Evolutionary conservation across 2,329 filamentous ascomycete genomes (phyloP), one percentile per base, ranked within the genome.

Genomic region (Raffaelea ambrosiae): DNA sequence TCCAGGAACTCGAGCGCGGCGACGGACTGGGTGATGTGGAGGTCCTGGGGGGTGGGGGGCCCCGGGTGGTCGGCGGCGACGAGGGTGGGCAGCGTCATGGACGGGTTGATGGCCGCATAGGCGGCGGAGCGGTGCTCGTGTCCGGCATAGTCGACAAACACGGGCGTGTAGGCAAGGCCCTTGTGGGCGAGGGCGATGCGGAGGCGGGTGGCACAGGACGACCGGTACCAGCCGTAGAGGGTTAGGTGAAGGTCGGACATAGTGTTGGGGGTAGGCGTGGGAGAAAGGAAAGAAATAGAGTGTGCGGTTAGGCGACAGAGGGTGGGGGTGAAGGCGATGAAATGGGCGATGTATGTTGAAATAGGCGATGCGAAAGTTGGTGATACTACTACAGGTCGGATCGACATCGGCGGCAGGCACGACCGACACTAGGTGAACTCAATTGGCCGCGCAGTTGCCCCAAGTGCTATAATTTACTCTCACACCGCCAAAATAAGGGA

Each of bases 1-100:
- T 83, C 79, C 3, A 84, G 68, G 52, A 76, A 84, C 56, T 83
- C 79, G 3, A 84, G 66, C 0, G 77, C 78, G 2, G 80, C 74
- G 33, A 80, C 58, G 4, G 77, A 81, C 56, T 81, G 50, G 5
- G 48, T 48, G 19, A 52, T 52, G 43, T 43, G 38, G 4, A 44
- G 77, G 4, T 69, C 71, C 26, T 76, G 70, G n/a, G 62, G 64
- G 36, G 77, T 63, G 19, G 57, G 54, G 0, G 53, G 53, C 3
- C 54, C 55, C 1, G 55, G 47, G 2, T 56, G 51, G 2, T 60
- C 48, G 5, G 63, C 60, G 49, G 67, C 58, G 19, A 74, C 58
- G 22, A 83, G 69, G 1, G 77, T 69, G 0, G 79, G 78, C 3
- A 83, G 73, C 4, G 72, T 70, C 43, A 61, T 64, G 3, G 71